Base-by-base conservation (phyloP, 2,329 filamentous ascomycete species). In the Colletotrichum aenigma region DNA sequence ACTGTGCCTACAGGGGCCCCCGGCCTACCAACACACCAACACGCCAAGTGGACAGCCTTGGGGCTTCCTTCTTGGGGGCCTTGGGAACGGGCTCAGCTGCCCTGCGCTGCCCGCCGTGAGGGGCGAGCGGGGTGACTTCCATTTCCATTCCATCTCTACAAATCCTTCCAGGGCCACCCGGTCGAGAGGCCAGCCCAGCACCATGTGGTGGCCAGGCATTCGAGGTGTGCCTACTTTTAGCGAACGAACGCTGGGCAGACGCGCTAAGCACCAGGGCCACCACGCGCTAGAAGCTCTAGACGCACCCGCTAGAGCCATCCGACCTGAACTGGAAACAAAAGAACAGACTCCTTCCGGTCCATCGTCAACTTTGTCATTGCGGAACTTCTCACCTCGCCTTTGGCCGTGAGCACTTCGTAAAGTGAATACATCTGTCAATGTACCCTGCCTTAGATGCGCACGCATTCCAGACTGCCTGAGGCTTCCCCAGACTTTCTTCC, bases 241-340 rank as follows among this genome's bases (percentile, higher is more conserved):
- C 30, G 36, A 66, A 30, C 43, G 13, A 24, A 43, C 13, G 43
- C 65, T 65, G 34, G 18, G 65, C 65, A 34, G 28, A 18, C 13
- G 43, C 43, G 68, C 68, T 66, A 24, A 34, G 55, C n/a, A 24
- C 34, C 61, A 32, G 36, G 34, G 32, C n/a, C 21, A 34, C 18
- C 68, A 38, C 68, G 43, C 68, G 43, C 68, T 65, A 71, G 43
- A 71, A 65, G 65, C 43, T 56, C 43, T 56, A 24, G 43, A 52
- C 43, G 43, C 43, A 21, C 24, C 30, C 43, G 48, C 65, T 67
- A 28, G 48, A 61, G 66, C 21, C 72, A 52, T 55, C 30, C 72
- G 55, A 66, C 70, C 73, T 75, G 73, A 73, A 75, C 73, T 66
- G 56, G 73, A 72, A 68, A 65, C 73, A 68, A 64, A 68, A 64